Base-by-base conservation (phyloP, 805 yeast genomes). In the Starmerella davenportii region DNA sequence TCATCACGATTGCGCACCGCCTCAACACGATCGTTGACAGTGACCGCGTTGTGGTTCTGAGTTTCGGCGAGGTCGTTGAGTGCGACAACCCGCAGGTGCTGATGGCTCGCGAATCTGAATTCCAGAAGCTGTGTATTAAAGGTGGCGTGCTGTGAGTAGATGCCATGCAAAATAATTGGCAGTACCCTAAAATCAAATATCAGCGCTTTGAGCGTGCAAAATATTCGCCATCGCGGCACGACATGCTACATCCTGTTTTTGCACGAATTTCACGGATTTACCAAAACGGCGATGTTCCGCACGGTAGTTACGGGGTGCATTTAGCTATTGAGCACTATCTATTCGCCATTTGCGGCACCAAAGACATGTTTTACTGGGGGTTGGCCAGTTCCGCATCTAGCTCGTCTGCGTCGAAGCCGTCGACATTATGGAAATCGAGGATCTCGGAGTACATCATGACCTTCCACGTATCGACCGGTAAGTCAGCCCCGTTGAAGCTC, bases 391-490 rank as follows among this genome's bases (percentile, higher is more conserved):
- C 38, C 11, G 32, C 34, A 18, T 38, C 43, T 21, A 30, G 33
- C 21, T 39, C 47, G 17, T 44, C 52, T 5, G 39, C 49, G 14
- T 49, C 55, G 23, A 44, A 50, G 30, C 65, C 78, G 32, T 76
- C 85, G 42, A 79, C 80, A 58, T 84, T 93, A 60, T 87, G 96
- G 70, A 84, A 87, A 57, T 87, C 95, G 49, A 90, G 66, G 45
- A 87, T 90, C 61, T 87, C 98, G 38, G 93, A 78, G 62, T 90
- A 90, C 94, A 90, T 87, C 96, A 90, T 87, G 16, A 84, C 93
- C 63, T 93, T 75, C 98, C 98, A 87, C 13, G 95, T 82, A 54
- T 90, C 96, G 15, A 90, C 90, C 3, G 96, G 95, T 51, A 87
- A 68, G 59, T 87, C 98, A 0, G 95, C 96, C 51, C 92, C 96